Conservation (phyloP, 2,329 filamentous ascomycete species). For the Ophiostoma perfectum region DNA sequence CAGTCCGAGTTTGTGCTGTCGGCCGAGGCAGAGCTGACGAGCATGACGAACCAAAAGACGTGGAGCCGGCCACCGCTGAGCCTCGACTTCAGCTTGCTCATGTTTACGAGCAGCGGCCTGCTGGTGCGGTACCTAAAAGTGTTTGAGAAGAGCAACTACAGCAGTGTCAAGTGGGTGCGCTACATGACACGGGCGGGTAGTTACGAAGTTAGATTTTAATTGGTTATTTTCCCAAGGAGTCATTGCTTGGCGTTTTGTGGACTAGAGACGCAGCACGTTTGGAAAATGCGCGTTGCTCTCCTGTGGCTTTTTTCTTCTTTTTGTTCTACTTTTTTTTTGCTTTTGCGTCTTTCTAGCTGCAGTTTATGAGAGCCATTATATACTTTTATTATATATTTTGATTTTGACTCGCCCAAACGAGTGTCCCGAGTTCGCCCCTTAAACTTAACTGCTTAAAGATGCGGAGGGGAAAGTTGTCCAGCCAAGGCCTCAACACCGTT, state of each 20-base stretch:
- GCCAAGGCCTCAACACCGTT: background rate
- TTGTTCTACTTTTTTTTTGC: conserved; percentile 10
- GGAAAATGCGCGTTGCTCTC: no score
- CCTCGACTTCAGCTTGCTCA: conserved; percentile 86
- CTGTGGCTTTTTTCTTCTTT: background rate
- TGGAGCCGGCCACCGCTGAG: conserved; percentile 93
- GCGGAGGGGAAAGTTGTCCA: background rate
- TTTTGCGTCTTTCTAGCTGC: background rate
- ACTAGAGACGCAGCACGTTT: no score
- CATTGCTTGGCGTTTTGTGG: background rate
- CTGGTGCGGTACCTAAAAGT: conserved; percentile 94
- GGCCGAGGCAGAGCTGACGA: conserved; percentile 86
- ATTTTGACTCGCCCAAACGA: conserved; percentile 30
- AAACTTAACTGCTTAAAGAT: background rate
- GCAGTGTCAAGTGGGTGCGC: conserved; percentile 96
- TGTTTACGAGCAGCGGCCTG: conserved; percentile 95
- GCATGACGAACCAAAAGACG: conserved; percentile 96
- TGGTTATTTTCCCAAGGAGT: background rate
- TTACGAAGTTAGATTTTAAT: conserved; percentile 79
- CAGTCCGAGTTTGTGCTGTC: conserved; percentile 93
- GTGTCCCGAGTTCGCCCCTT: no score
- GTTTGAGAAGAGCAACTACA: conserved; percentile 99
- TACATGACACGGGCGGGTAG: conserved; percentile 98
- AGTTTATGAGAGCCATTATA: background rate
- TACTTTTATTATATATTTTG: background rate